Evolutionary conservation across 805 yeast species (phyloP).

Genomic region (Saccharomycopsis lassenensis): DNA sequence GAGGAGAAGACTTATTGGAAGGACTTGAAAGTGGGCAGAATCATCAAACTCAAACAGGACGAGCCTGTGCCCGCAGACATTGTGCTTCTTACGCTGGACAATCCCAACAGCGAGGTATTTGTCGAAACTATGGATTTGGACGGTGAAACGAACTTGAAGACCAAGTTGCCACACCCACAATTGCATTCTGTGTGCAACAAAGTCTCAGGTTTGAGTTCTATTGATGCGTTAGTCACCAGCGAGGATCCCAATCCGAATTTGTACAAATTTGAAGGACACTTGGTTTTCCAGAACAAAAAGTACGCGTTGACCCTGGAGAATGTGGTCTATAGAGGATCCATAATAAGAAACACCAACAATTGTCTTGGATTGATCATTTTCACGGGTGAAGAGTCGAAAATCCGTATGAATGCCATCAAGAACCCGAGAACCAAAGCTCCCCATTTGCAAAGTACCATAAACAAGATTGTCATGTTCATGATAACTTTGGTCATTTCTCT

Average conservation of each 20-base stretch:
- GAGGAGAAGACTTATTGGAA: conserved; percentile 48
- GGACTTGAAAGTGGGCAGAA: conserved; percentile 77
- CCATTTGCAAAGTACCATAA: conserved; percentile 72
- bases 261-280: conserved; percentile 81
- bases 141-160: conserved; percentile 90
- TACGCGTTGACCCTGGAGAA: conserved; percentile 70
- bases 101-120: conserved; percentile 50
- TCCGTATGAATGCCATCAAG: conserved; percentile 86
- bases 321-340: conserved; percentile 83
- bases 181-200: conserved; percentile 40
- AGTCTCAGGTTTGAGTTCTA: conserved; percentile 38
- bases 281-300: conserved; percentile 28
- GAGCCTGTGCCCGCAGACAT: conserved; percentile 96
- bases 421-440: conserved; percentile 92
- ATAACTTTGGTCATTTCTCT: conserved; percentile 66
- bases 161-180: conserved; percentile 56
- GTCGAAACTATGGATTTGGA: conserved; percentile 96
- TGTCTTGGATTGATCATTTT: conserved; percentile 75
- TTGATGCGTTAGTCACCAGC: conserved; percentile 45
- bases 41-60: conserved; percentile 59
- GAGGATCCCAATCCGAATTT: conserved; percentile 92
- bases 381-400: conserved; percentile 93
- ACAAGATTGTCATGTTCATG: conserved; percentile 78
- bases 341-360: conserved; percentile 71
- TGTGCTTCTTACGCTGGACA: conserved; percentile 55